These are phyloP conservation scores for Ophiosphaerella herpotricha DNA, from an alignment of 2,329 filamentous ascomycete genomes.

Conservation along the genomic window DNA sequence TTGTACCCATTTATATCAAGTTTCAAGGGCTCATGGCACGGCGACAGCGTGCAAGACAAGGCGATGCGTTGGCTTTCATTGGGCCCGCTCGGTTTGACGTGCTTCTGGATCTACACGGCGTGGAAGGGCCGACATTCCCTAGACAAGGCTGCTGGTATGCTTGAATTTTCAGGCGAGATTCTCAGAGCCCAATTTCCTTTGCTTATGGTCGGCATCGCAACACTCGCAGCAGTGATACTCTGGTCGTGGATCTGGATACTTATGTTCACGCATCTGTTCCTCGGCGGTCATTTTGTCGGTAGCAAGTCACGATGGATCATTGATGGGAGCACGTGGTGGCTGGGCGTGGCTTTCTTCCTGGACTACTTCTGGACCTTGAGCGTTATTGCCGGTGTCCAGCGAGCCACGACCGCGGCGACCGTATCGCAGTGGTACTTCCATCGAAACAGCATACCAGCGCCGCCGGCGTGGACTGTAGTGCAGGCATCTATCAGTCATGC, in stretches of 20 bases:
- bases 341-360: slow-evolving; percentile 88
- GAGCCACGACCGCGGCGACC: slow-evolving; percentile 88
- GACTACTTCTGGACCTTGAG: slow-evolving; percentile 96
- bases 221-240: slow-evolving; percentile 73
- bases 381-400: slow-evolving; percentile 84
- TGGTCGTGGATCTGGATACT: slow-evolving; percentile 97
- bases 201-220: slow-evolving; percentile 79
- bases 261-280: slow-evolving; percentile 95
- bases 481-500: slow-evolving; percentile 81
- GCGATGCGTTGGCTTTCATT: slow-evolving; percentile 87
- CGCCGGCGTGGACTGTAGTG: slow-evolving; percentile 80
- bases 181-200: slow-evolving; percentile 83
- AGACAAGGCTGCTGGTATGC: slow-evolving; percentile 80
- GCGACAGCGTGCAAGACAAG: slow-evolving; percentile 80
- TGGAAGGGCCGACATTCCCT: slow-evolving; percentile 80
- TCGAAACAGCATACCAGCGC: slow-evolving; percentile 76
- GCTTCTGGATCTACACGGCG: slow-evolving; percentile 83
- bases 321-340: slow-evolving; percentile 88
- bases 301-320: slow-evolving; percentile 70
- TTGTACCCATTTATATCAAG: slow-evolving; percentile 90
- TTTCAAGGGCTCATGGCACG: slow-evolving; percentile 76
- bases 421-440: slow-evolving; percentile 99
- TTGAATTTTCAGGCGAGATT: slow-evolving; percentile 91
- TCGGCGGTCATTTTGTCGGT: slow-evolving; percentile 79
- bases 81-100: slow-evolving; percentile 72